Base-by-base conservation (phyloP, 306 rosid species). In the Acacia crassicarpa region DNA sequence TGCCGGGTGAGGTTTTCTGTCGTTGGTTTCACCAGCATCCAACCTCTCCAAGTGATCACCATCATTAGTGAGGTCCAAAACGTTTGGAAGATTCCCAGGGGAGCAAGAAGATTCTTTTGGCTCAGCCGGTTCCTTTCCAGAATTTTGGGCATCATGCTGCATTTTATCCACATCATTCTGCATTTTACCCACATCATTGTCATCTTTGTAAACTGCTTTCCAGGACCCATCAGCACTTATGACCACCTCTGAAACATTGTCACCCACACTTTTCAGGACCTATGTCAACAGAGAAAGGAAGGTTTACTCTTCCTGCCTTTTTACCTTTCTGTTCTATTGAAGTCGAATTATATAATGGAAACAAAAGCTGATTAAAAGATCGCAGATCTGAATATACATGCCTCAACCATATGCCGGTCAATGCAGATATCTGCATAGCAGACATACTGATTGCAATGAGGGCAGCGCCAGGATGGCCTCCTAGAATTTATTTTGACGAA, bases 391-490 rank as follows among this genome's bases (percentile, higher is more conserved):
- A 75, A 83, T 78, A 62, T 72, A 90, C 97, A 89, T 86, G 82
- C 99, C 97, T 96, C 92, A 25, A 84, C 89, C 94, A 96, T 96
- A 80, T 92, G 88, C 67, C 85, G 90, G 82, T 96, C 99, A 41
- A 91, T 81, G 73, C 94, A 88, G 78, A 96, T 87, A 74, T 93
- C 94, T 74, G 74, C 67, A 88, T 88, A 96, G 90, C 93, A 86
- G 71, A 96, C 91, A 81, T 1, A 51, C 86, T 91, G 98, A 85
- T 85, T 92, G 87, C 99, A 96, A 86, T 90, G 97, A 49, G 99
- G 99, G 85, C 99, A 96, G 86, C 98, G 93, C 99, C 98, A 96
- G 22, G 90, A 89, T 78, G 99, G 99, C 83, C 91, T 89, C 87
- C 90, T 92, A 58, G 87, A 82, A 91, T 93, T 96, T 73, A 93